Conservation (phyloP, 306 rosid species). For the Crataegus laevigata region DNA sequence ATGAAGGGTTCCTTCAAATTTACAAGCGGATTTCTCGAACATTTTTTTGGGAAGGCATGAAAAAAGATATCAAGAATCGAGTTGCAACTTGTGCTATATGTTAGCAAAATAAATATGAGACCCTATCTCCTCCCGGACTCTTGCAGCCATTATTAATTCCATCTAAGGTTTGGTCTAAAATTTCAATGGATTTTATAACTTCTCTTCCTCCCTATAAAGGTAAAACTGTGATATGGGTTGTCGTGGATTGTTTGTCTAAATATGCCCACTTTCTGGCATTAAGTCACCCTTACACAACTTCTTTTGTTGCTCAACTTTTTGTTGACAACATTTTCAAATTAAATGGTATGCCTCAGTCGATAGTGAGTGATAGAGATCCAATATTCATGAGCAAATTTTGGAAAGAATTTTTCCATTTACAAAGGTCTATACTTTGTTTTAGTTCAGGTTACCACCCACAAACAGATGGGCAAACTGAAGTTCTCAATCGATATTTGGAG, state of each 20-base stretch:
- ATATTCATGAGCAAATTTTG: too few relatives aligned
- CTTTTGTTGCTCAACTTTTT: neutral
- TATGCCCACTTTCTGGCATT: neutral
- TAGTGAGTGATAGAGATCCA: too few relatives aligned
- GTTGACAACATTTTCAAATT: neutral
- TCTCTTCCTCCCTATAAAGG: neutral
- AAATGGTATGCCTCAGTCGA: neutral
- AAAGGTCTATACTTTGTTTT: too few relatives aligned
- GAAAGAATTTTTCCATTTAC: too few relatives aligned
- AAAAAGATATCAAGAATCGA: rapidly evolving
- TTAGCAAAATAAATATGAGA: neutral
- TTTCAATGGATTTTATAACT: neutral
- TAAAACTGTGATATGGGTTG: neutral
- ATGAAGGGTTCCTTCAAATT: neutral
- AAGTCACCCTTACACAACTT: neutral
- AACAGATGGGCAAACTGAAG: too few relatives aligned
- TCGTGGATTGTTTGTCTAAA: neutral
- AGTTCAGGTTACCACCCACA: too few relatives aligned
- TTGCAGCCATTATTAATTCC: too few relatives aligned
- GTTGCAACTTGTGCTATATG: neutral
- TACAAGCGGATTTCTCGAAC: neutral
- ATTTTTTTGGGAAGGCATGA: neutral
- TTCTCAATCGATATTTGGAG: too few relatives aligned
- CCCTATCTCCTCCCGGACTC: neutral
- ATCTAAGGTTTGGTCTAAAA: too few relatives aligned